phyloP scores from a whole-genome alignment of 306 rosid species.

The Malus fusca region DNA sequence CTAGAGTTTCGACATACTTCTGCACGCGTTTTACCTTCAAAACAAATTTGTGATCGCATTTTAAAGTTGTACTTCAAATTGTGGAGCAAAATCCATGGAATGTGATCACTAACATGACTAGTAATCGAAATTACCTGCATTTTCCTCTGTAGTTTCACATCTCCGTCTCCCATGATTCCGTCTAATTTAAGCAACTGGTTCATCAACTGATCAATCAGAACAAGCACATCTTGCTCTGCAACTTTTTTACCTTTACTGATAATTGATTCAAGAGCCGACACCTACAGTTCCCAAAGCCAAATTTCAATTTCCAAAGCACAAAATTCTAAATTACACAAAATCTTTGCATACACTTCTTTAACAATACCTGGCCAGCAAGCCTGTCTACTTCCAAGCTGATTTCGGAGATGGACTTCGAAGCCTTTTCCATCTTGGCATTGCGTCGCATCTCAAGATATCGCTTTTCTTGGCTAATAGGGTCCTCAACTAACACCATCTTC shows the following conservation, averaged over 20 bases:
- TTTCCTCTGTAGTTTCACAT: constrained; percentile 90
- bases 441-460: constrained; percentile 70
- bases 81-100: neutral
- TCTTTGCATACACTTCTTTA: neutral
- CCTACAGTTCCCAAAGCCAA: constrained; percentile 42
- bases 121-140: constrained; percentile 61
- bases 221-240: constrained; percentile 63
- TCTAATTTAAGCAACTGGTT: constrained; percentile 83
- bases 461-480: constrained; percentile 84
- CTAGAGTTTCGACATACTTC: constrained; percentile 85
- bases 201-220: constrained; percentile 77
- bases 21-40: constrained; percentile 90
- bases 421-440: constrained; percentile 82
- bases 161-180: constrained; percentile 76
- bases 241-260: constrained; percentile 73
- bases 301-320: constrained; percentile 15
- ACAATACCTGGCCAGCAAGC: constrained; percentile 69
- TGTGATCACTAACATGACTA: neutral
- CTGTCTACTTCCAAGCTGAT: constrained; percentile 88
- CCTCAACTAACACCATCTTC: constrained; percentile 67
- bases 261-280: constrained; percentile 73
- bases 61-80: neutral
- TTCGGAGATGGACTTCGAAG: constrained; percentile 69
- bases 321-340: neutral
- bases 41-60: neutral